Evolutionary conservation across 345 rosid genomes (phyloP).

Genomic region (Salix purpurea): DNA sequence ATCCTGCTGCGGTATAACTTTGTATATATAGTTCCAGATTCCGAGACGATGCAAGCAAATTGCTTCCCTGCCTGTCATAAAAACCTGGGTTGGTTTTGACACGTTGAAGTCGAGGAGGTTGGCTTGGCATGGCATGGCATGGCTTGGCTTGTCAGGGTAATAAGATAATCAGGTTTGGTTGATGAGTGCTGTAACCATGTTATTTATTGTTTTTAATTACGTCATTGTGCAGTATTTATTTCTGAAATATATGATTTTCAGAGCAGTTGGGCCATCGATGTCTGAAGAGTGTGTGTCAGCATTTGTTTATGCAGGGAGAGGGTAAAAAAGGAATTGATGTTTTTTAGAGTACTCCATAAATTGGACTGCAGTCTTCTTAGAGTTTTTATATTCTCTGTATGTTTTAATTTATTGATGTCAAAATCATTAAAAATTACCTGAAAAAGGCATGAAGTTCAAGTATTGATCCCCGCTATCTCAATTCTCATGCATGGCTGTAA

Average conservation of each 20-base stretch:
- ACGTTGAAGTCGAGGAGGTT: slow-evolving; percentile 4
- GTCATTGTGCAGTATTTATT: slow-evolving; percentile 6
- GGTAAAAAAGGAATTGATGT: not conserved
- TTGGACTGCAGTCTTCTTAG: not conserved
- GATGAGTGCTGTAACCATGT: not conserved
- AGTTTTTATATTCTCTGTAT: too few relatives aligned
- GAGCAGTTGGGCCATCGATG: not conserved
- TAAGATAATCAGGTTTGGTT: slow-evolving; percentile 17
- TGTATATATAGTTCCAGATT: slow-evolving; percentile 7
- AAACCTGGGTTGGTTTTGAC: not conserved
- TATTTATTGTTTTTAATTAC: slow-evolving; percentile 15
- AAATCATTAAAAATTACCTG: too few relatives aligned
- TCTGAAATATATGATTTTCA: slow-evolving; percentile 12
- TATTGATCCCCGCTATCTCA: too few relatives aligned
- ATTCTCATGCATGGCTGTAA: too few relatives aligned
- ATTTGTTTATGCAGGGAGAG: not conserved
- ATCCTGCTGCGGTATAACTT: not conserved
- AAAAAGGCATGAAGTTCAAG: too few relatives aligned
- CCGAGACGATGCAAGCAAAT: not conserved
- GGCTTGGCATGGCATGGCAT: not conserved
- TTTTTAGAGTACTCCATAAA: not conserved
- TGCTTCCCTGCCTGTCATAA: not conserved
- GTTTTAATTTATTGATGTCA: too few relatives aligned
- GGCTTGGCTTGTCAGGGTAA: slow-evolving; percentile 10
- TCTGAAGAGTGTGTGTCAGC: not conserved